Base-by-base conservation (phyloP, 176 grass and related monocot species). In the Aegilops longissima region DNA sequence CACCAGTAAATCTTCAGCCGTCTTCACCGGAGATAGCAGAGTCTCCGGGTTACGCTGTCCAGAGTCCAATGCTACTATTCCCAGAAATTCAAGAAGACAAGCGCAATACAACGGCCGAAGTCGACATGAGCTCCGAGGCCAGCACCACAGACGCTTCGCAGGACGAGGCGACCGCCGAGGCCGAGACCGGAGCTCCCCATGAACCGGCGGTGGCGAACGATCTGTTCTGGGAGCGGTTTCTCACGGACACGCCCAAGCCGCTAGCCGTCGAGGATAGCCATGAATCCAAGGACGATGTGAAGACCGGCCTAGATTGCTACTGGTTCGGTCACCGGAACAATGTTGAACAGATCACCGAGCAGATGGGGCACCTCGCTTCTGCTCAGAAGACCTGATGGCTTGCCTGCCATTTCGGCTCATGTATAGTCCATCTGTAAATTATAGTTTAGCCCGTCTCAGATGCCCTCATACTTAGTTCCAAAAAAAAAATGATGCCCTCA, bases 211-310 rank as follows among this genome's bases (percentile, higher is more conserved):
- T 36, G 25, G 86, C 16, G 69, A 95, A 95, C 68, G 94, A 95
- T 83, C 17, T 83, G 1, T 95, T 95, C 79, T 93, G 93, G 93
- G 93, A 89, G 61, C 84, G 85, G 83, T 93, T 95, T 73, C 93
- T 93, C 65, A 87, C 84, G 9, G 93, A 92, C 67, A 90, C 79
- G 12, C 86, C 88, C 2, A 74, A 78, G 7, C 76, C 25, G 79
- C 49, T 9, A 2, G 51, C 51, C 5, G 5, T 54, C 16, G 16
- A 61, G 76, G 88, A 62, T 67, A 54, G 86, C 66, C 40, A 62
- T 64, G 82, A 83, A 16, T 16, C 27, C 45, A 75, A 79, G 59
- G 65, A 79, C 20, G 78, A 73, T 51, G 33, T 10, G 14, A 86
- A 79, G 27, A 23, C 30, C 0, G 47, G 38, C 14, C 40, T 80